Conservation (phyloP, 129 eudicot genomes). For the Chrysanthemum makinoi region DNA sequence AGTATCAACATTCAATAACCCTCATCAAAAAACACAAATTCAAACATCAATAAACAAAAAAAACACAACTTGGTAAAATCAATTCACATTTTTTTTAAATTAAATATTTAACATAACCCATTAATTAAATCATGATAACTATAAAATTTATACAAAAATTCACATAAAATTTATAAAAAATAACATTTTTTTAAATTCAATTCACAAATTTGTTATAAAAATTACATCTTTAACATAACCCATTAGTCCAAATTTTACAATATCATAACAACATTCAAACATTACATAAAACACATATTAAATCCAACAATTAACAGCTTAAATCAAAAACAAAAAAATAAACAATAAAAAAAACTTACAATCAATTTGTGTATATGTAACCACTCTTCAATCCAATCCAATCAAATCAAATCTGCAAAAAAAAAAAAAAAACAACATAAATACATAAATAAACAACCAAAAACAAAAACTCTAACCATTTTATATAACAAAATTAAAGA, state of each 20-base stretch:
- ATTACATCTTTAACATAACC: neutral
- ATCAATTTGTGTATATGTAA: conserved; percentile 12
- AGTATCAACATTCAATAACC: too few relatives aligned
- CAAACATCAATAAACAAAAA: too few relatives aligned
- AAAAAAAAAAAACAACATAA: neutral
- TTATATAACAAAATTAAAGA: neutral
- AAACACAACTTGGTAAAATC: too few relatives aligned
- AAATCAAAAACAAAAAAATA: neutral
- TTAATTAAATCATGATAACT: neutral
- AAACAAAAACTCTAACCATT: conserved; percentile 11
- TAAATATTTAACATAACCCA: too few relatives aligned
- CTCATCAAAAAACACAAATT: too few relatives aligned
- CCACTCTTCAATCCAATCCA: conserved; percentile 13
- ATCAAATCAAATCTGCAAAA: conserved; percentile 27
- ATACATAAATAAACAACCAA: neutral
- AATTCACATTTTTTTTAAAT: too few relatives aligned
- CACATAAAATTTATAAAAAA: neutral
- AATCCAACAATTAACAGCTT: conserved; percentile 11
- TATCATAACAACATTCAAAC: too few relatives aligned
- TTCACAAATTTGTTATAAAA: neutral
- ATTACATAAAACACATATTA: neutral
- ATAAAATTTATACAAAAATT: neutral
- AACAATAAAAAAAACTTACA: conserved; percentile 18
- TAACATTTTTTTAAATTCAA: neutral
- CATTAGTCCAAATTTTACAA: too few relatives aligned